Evolutionary conservation across 768 basidiomycete species (phyloP), one percentile per base, ranked within the genome.

Genomic region (Leccinum rimulosum): DNA sequence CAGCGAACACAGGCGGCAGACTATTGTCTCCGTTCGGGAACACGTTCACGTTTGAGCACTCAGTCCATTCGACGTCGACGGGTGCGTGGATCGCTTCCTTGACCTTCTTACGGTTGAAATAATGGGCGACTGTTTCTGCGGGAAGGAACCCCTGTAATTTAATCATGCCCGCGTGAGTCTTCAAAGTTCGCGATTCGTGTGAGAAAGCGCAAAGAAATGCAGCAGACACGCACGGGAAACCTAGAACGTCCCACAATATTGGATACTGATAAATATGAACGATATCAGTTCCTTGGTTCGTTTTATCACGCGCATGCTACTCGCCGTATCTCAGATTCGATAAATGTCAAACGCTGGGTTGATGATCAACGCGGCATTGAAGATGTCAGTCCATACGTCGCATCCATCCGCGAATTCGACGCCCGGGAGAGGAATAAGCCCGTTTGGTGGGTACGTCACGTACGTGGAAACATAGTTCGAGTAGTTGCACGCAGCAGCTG

Each of bases 301-400:
- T 2, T 38, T 3, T 9, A 27, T 17, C 6, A 22, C 0, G 10
- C 8, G n/a, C 3, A 40, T 6, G 8, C 9, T 15, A 66, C 80
- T 59, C 53, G 74, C 80, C 19, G 83, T 88, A 66, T 90, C 88
- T 71, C 89, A 88, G 56, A 91, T 88, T 22, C 86, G 82, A 68
- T 91, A 92, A 7, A 89, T 79, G 63, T 91, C 79, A 75, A 91
- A 92, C 0, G 86, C 88, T 0, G 89, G 90, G 65, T 91, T 91
- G 62, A 88, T 73, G 3, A 72, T 54, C 22, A 89, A 61, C 0
- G 89, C 83, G 0, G 81, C 85, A 19, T 84, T 71, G 66, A 88
- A 84, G 55, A 91, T 85, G 36, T 76, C 72, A 27, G 82, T 78
- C 89, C 87, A 91, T 1, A 89, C 70, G 64, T 89, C 84, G 62